Evolutionary conservation across 1,139 yeast genomes (phyloP).

Genomic region (Citeromyces hawaiiensis): DNA sequence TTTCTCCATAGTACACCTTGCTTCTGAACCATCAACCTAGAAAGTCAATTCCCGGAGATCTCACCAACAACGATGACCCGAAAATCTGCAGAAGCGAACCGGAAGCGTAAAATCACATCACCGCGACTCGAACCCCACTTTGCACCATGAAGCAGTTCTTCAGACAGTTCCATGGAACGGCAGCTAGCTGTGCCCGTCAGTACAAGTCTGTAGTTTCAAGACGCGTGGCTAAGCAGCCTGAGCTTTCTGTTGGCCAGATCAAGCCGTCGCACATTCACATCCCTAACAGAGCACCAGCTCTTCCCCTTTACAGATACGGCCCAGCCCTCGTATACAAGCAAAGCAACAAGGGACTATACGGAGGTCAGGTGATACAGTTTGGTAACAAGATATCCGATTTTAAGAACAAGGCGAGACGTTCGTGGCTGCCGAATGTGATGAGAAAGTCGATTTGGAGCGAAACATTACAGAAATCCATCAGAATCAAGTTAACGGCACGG

Average conservation of each 20-base stretch:
- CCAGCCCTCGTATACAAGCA: constrained; percentile 70
- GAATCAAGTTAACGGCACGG: constrained; percentile 59
- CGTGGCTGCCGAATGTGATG: constrained; percentile 74
- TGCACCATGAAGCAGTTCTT: background rate
- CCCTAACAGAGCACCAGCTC: constrained; percentile 32
- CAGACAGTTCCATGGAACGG: constrained; percentile 12
- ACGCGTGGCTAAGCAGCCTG: constrained; percentile 21
- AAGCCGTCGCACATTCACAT: constrained; percentile 24
- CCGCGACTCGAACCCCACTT: background rate
- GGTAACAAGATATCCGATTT: constrained; percentile 71
- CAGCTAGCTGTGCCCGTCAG: constrained; percentile 13
- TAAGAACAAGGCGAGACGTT: constrained; percentile 60
- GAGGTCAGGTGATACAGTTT: constrained; percentile 71
- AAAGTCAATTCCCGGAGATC: no score
- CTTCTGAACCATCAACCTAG: no score
- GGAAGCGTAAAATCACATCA: no score
- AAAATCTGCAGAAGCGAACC: no score
- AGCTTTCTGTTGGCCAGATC: constrained; percentile 27
- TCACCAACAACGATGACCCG: no score
- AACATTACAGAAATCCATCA: constrained; percentile 40
- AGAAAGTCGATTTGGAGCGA: constrained; percentile 77
- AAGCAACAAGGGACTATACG: constrained; percentile 78
- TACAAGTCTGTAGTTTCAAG: constrained; percentile 27
- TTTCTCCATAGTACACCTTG: no score
- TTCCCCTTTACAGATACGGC: constrained; percentile 78